Base-by-base conservation (phyloP, 257 asterid genomes). In the Phtheirospermum japonicum region DNA sequence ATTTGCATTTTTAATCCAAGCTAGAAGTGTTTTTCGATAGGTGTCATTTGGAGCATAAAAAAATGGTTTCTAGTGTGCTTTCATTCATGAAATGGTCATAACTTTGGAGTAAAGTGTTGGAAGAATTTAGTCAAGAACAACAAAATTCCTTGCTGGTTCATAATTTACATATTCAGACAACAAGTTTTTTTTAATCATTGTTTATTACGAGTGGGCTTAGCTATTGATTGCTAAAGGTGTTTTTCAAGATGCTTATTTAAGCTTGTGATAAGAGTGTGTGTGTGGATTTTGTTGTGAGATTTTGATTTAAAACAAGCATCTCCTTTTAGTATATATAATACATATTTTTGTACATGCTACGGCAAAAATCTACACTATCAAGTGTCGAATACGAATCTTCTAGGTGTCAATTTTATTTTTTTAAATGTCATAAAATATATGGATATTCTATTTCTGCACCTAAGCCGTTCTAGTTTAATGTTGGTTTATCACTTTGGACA, bases 81-180 rank as follows among this genome's bases (percentile, higher is more conserved):
- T 69, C 76, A 57, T 55, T 52, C 40, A 69, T 63, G 66, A 60
- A 70, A 73, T 73, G 54, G 67, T 64, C 66, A 54, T 67, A 67
- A 50, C 67, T 70, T 64, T 76, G 48, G 55, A 67, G 26, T 18
- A 12, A 37, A 54, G 69, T 57, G 67, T 53, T 73, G 77, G 66
- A 66, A 68, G 79, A 79, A 76, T 79, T 76, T 76, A 67, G 77
- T 70, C 77, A 70, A 79, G 63, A 61, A 67, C 52, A 17, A 48
- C 28, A 14, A 66, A 52, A 66, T 45, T 71, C 65, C 60, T 53
- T 43, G 39, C 48, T 48, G 18, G 23, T 63, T 48, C 59, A 54
- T 66, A 63, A 51, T 71, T 57, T 51, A 70, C n/a, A 69, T 6
- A 69, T 42, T 65, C 40, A 42, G 40, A 65, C 75, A 31, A 46